Evolutionary conservation across 441 rosid genomes (phyloP).

Genomic region (Metrosideros polymorpha): DNA sequence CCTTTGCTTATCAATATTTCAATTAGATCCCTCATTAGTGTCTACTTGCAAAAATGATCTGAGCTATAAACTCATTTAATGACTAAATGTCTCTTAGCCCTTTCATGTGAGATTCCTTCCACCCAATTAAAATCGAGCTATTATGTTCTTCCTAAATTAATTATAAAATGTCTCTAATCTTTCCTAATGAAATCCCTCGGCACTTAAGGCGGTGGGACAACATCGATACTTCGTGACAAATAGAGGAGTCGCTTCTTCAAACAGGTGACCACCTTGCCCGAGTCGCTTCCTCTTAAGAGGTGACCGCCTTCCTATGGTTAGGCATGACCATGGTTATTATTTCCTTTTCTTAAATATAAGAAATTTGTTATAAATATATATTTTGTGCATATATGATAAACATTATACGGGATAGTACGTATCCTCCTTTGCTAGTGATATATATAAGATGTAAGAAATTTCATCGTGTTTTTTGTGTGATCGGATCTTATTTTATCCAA

Average conservation of each 20-base stretch:
- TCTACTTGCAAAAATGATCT: neutral
- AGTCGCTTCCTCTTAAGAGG: neutral
- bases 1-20: neutral
- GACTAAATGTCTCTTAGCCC: neutral
- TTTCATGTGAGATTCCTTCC: neutral
- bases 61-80: neutral
- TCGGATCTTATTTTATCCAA: fast-evolving
- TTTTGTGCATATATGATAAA: neutral
- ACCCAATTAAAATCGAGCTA: neutral
- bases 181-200: neutral
- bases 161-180: neutral
- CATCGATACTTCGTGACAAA: neutral
- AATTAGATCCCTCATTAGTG: neutral
- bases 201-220: too few species aligned
- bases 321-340: neutral
- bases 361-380: neutral
- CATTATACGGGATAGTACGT: neutral
- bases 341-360: neutral
- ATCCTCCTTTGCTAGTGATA: neutral
- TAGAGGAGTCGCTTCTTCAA: neutral
- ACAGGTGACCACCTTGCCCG: neutral
- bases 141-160: neutral
- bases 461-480: neutral
- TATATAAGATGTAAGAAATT: too few species aligned
- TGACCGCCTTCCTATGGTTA: neutral